Evolutionary conservation across 2,329 filamentous ascomycete species (phyloP), one percentile per base, ranked within the genome.

Genomic region (Coniochaeta ligniaria): DNA sequence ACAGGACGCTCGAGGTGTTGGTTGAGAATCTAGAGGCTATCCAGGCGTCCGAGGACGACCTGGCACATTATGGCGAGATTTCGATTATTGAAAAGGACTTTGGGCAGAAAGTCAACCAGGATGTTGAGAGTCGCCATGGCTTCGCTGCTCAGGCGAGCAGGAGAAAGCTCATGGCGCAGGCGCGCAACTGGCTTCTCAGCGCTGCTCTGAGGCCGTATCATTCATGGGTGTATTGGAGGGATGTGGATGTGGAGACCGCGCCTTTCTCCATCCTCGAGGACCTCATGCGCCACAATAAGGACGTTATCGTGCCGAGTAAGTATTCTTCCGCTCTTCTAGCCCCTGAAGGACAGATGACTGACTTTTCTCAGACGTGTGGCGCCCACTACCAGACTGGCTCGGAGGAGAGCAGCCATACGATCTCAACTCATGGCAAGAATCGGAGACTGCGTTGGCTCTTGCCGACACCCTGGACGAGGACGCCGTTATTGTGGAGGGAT

Each of bases 21-120:
- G 85, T 88, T 6, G 80, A 90, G 61, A 87, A 90, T 68, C 78
- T 99, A 59, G 85, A 91, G 66, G 84, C 87, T 45, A 82, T 97
- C 16, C 95, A 99, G 76, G 86, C 85, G 26, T 85, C 95, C 63
- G 80, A 87, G 24, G 90, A 97, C 67, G 86, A 88, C 12, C 88
- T 86, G 67, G 88, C 93, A 75, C 87, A 89, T 17, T 99, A 93
- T 71, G 95, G 95, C 63, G 95, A 99, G 77, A 95, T 99, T 61
- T 96, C 92, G 0, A 95, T 99, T 62, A 93, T 99, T 66, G 92
- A 98, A 76, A 99, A 99, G 77, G 94, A 99, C 74, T 99, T 99
- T 78, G 95, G 95, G 3, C 95, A 99, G 73, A 94, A 94, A 73
- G 95, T 99, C 62, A 91, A 96, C 65, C 95, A 99, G 75, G 94